These are phyloP conservation scores for Leishmania gerbilli DNA, from an alignment of 208 protist genomes.

Conservation along the genomic window DNA sequence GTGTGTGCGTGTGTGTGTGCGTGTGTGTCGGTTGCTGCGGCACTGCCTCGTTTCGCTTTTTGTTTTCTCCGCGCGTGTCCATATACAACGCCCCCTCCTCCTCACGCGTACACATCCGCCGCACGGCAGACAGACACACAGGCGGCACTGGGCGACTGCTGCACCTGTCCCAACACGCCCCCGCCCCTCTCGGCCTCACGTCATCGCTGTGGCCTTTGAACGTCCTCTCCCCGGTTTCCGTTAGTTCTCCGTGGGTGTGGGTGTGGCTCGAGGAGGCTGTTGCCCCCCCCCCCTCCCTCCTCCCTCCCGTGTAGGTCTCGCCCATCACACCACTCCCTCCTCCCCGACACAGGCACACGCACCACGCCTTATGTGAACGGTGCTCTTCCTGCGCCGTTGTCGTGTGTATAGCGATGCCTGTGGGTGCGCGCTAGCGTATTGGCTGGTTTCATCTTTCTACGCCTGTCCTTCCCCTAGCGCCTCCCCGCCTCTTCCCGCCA, in stretches of 20 bases:
- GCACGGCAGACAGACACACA: too few species aligned
- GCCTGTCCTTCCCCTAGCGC: too few species aligned
- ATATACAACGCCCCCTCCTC: background rate
- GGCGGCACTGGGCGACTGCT: too few species aligned
- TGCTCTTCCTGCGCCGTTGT: background rate
- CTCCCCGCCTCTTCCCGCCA: too few species aligned
- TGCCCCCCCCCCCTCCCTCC: background rate
- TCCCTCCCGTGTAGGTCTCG: background rate
- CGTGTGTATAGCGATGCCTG: background rate
- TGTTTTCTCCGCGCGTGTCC: background rate
- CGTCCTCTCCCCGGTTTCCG: too few species aligned
- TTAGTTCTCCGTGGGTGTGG: background rate
- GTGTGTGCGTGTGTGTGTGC: slow-evolving; percentile 4
- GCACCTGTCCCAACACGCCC: background rate
- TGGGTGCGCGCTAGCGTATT: too few species aligned
- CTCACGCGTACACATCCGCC: too few species aligned
- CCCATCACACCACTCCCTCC: background rate
- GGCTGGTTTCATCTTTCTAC: background rate
- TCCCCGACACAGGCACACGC: background rate
- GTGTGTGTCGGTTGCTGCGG: background rate
- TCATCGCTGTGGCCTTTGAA: too few species aligned
- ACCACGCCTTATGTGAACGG: background rate
- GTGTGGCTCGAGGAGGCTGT: background rate
- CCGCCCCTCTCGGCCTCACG: too few species aligned
- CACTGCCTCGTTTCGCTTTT: background rate